Evolutionary conservation across 129 eudicot genomes (phyloP).

Genomic region (Centrapalus pauciflorus): DNA sequence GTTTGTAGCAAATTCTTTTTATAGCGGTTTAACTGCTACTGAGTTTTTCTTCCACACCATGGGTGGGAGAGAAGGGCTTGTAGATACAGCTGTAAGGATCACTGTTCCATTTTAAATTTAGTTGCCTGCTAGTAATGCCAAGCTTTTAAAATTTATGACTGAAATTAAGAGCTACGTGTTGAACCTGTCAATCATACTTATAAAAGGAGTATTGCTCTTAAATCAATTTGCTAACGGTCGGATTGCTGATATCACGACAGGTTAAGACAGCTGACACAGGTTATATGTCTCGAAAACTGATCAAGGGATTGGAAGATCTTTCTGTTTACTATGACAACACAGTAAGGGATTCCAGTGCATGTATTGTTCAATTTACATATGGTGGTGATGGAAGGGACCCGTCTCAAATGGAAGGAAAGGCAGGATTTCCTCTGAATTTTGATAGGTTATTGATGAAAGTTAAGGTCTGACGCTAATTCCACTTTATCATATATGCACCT

Average conservation of each 20-base stretch:
- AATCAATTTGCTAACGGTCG: neutral
- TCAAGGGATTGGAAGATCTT: constrained; percentile 85
- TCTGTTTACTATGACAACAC: constrained; percentile 79
- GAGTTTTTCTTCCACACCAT: constrained; percentile 99
- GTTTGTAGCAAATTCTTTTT: constrained; percentile 89
- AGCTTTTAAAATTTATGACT: neutral
- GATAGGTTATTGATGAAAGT: constrained; percentile 69
- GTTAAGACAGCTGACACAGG: constrained; percentile 99
- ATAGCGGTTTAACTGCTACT: constrained; percentile 88
- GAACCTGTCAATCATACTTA: no score
- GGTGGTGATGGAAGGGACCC: constrained; percentile 99
- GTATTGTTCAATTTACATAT: constrained; percentile 75
- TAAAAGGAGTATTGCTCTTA: neutral
- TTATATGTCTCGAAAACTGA: constrained; percentile 90
- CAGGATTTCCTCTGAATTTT: constrained; percentile 77
- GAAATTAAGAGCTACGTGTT: neutral
- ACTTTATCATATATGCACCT: neutral
- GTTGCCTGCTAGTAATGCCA: neutral
- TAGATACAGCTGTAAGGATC: constrained; percentile 88
- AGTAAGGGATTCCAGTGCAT: constrained; percentile 80
- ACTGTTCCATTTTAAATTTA: neutral
- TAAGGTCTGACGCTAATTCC: constrained; percentile 49
- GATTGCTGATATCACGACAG: constrained; percentile 34
- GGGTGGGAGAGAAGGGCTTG: constrained; percentile 99
- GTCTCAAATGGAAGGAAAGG: constrained; percentile 83